Evolutionary conservation across 2,329 filamentous ascomycete species (phyloP).

Genomic region (Exophiala dermatitidis): DNA sequence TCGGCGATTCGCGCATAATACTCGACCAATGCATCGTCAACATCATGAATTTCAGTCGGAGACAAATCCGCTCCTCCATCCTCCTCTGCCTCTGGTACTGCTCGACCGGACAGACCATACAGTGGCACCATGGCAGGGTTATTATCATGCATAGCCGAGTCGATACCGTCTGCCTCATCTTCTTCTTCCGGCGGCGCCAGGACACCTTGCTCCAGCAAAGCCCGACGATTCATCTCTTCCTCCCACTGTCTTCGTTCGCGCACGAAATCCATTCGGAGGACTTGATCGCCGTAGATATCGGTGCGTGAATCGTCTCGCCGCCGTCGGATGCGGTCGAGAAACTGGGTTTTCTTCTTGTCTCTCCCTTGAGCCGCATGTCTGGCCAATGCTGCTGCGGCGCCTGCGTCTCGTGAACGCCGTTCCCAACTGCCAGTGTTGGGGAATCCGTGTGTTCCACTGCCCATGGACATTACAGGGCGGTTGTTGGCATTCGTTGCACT

Average conservation of each 20-base stretch:
- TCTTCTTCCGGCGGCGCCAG: slow-evolving; percentile 26
- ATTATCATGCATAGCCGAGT: background rate
- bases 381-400: slow-evolving; percentile 11
- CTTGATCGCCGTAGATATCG: slow-evolving; percentile 38
- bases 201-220: slow-evolving; percentile 5
- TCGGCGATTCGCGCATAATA: slow-evolving; percentile 22
- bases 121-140: background rate
- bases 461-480: too few species aligned
- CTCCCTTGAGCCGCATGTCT: slow-evolving; percentile 12
- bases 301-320: slow-evolving; percentile 35
- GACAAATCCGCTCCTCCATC: slow-evolving; percentile 12
- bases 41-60: slow-evolving; percentile 20
- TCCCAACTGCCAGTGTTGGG: slow-evolving; percentile 20
- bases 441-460: too few species aligned
- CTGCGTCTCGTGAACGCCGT: slow-evolving; percentile 11
- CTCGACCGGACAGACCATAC: background rate
- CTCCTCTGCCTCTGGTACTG: background rate
- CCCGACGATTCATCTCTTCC: slow-evolving; percentile 27
- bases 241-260: slow-evolving; percentile 36
- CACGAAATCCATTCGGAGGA: slow-evolving; percentile 38
- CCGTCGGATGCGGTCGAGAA: slow-evolving; percentile 37
- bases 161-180: slow-evolving; percentile 10
- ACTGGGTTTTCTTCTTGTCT: slow-evolving; percentile 35
- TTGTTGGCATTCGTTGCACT: background rate
- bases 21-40: slow-evolving; percentile 10